Conservation (phyloP, 306 rosid genomes). For the Cucurbita moschata region DNA sequence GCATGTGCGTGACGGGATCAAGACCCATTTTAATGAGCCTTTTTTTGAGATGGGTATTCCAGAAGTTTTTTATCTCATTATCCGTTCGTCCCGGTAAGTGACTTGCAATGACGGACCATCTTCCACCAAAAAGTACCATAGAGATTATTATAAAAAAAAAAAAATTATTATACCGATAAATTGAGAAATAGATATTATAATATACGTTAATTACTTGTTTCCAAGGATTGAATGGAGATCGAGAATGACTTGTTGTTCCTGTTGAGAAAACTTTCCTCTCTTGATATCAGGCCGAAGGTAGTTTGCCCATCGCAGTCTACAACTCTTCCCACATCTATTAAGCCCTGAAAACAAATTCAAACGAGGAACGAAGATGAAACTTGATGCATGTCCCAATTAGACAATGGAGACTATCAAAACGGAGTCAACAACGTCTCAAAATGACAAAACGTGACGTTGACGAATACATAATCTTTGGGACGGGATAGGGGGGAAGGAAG, state of each 20-base stretch:
- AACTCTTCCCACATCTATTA: conserved; percentile 85
- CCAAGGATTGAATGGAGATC: conserved; percentile 61
- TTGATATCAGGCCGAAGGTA: too few species aligned
- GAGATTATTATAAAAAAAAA: not conserved
- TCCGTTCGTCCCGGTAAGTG: not conserved
- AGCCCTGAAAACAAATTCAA: conserved; percentile 27
- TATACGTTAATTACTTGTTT: not conserved
- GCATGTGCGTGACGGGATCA: not conserved
- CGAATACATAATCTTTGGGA: too few species aligned
- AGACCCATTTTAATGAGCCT: not conserved
- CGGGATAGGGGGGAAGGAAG: too few species aligned
- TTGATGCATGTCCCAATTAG: too few species aligned
- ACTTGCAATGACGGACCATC: not conserved
- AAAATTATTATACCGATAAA: not conserved
- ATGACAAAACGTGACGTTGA: too few species aligned
- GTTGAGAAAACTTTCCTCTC: conserved; percentile 28
- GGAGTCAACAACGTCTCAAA: too few species aligned
- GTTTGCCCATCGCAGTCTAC: conserved; percentile 1
- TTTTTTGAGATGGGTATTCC: not conserved
- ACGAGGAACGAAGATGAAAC: too few species aligned
- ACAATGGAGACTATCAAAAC: too few species aligned
- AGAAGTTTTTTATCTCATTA: not conserved
- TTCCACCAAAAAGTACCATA: not conserved
- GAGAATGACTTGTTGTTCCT: conserved; percentile 70
- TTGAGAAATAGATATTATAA: not conserved